These are phyloP conservation scores for Talaromyces albobiverticillius DNA, from an alignment of 2,329 filamentous ascomycete species.

Conservation along the genomic window DNA sequence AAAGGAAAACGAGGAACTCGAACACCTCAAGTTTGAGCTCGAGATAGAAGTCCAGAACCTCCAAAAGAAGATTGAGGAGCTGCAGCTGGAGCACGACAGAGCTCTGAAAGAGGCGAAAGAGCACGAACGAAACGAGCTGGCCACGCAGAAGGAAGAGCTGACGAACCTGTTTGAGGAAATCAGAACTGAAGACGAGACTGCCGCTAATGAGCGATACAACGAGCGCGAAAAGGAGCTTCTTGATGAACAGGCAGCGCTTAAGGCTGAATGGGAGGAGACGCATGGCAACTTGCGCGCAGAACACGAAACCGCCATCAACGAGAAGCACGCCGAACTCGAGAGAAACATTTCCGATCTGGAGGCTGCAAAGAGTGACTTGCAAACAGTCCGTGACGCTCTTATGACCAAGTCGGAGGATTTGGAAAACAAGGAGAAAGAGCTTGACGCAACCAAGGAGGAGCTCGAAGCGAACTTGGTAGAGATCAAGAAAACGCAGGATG, in stretches of 20 bases:
- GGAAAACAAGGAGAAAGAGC: constrained; percentile 23
- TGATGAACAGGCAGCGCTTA: constrained; percentile 34
- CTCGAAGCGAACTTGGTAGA: constrained; percentile 19
- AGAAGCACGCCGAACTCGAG: constrained; percentile 27
- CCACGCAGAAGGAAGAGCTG: constrained; percentile 43
- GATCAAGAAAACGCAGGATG: constrained; percentile 15
- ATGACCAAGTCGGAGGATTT: constrained; percentile 27
- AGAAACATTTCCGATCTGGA: constrained; percentile 33
- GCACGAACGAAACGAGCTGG: constrained; percentile 32
- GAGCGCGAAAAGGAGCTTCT: constrained; percentile 44
- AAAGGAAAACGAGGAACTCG: constrained; percentile 44
- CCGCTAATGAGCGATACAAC: constrained; percentile 35
- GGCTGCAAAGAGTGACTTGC: constrained; percentile 31
- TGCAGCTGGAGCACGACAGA: constrained; percentile 45
- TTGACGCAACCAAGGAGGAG: constrained; percentile 25
- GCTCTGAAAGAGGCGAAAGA: constrained; percentile 32
- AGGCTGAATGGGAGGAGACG: constrained; percentile 34
- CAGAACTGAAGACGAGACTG: constrained; percentile 40
- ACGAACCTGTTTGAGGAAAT: constrained; percentile 50
- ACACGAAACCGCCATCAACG: constrained; percentile 28
- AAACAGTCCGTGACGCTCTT: constrained; percentile 25
- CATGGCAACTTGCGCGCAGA: constrained; percentile 35
- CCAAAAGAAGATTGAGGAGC: constrained; percentile 38
- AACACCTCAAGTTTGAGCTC: constrained; percentile 43
- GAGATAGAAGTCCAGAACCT: constrained; percentile 39